These are phyloP conservation scores for Sporisorium iseilematis-ciliati DNA, from an alignment of 1,284 basidiomycete genomes.

Conservation along the genomic window DNA sequence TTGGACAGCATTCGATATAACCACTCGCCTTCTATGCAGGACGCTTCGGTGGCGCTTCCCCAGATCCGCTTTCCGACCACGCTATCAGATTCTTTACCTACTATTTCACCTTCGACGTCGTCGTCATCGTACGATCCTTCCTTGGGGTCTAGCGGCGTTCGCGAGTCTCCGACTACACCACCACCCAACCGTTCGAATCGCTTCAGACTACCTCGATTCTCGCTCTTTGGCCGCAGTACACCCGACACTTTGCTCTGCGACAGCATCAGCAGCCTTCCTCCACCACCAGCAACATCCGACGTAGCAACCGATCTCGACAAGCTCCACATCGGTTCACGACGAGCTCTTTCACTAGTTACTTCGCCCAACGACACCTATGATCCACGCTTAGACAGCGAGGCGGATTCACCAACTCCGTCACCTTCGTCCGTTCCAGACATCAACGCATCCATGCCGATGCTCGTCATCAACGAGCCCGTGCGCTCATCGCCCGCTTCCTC, in stretches of 20 bases:
- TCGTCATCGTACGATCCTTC: conserved; percentile 27
- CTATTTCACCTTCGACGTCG: conserved; percentile 25
- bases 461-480: conserved; percentile 8
- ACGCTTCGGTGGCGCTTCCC: not conserved
- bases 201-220: conserved; percentile 37
- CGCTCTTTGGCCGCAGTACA: conserved; percentile 29
- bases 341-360: conserved; percentile 8
- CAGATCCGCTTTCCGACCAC: conserved; percentile 18
- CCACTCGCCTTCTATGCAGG: conserved; percentile 3
- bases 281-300: conserved; percentile 8
- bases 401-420: not conserved
- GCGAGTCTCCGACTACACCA: conserved; percentile 14
- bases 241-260: conserved; percentile 17
- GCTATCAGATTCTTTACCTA: conserved; percentile 1
- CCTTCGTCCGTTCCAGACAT: conserved; percentile 1
- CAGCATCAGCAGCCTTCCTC: conserved; percentile 3
- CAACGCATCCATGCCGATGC: conserved; percentile 19
- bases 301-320: conserved; percentile 10
- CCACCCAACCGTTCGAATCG: conserved; percentile 8
- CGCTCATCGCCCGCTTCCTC: conserved; percentile 12
- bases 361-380: conserved; percentile 6
- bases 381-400: not conserved
- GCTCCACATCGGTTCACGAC: conserved; percentile 8
- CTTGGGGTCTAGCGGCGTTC: conserved; percentile 8
- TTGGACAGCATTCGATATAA: conserved; percentile 19